Evolutionary conservation across 2,329 filamentous ascomycete genomes (phyloP).

Genomic region (Hypoxylon sp.): DNA sequence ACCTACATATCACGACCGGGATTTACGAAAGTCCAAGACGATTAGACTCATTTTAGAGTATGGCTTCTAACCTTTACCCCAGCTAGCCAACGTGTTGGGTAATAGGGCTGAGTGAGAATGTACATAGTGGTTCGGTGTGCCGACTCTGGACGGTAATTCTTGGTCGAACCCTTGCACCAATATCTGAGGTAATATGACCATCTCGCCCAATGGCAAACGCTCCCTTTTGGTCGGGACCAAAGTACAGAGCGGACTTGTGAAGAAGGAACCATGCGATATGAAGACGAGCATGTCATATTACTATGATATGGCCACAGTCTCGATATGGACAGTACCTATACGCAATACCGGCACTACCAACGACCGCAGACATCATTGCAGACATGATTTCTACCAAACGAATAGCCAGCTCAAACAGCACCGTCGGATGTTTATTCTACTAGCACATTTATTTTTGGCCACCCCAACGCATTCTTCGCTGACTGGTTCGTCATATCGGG

Average conservation of each 20-base stretch:
- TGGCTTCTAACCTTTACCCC: too few relatives aligned
- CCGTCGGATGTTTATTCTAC: too few relatives aligned
- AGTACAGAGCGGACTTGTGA: slow-evolving; percentile 4
- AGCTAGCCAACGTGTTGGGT: slow-evolving; percentile 22
- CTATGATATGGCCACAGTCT: too few relatives aligned
- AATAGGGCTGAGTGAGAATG: slow-evolving; percentile 38
- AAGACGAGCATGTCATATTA: too few relatives aligned
- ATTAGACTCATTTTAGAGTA: slow-evolving; percentile 12
- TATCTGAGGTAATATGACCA: slow-evolving; percentile 29
- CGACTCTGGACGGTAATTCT: slow-evolving; percentile 18
- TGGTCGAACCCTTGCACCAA: slow-evolving; percentile 33
- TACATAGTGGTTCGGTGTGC: slow-evolving; percentile 11
- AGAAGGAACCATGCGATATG: background rate
- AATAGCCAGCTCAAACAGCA: too few relatives aligned
- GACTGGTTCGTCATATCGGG: too few relatives aligned
- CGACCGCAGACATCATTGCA: too few relatives aligned
- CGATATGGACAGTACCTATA: too few relatives aligned
- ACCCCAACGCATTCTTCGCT: too few relatives aligned
- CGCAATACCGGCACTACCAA: too few relatives aligned
- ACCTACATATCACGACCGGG: slow-evolving; percentile 1
- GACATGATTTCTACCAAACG: too few relatives aligned
- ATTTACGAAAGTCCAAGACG: slow-evolving; percentile 13
- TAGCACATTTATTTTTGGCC: too few relatives aligned
- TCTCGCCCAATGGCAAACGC: slow-evolving; percentile 20
- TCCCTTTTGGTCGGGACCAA: slow-evolving; percentile 32